These are phyloP conservation scores for Colletotrichum endophyticum DNA, from an alignment of 2,329 filamentous ascomycete species.

Conservation along the genomic window DNA sequence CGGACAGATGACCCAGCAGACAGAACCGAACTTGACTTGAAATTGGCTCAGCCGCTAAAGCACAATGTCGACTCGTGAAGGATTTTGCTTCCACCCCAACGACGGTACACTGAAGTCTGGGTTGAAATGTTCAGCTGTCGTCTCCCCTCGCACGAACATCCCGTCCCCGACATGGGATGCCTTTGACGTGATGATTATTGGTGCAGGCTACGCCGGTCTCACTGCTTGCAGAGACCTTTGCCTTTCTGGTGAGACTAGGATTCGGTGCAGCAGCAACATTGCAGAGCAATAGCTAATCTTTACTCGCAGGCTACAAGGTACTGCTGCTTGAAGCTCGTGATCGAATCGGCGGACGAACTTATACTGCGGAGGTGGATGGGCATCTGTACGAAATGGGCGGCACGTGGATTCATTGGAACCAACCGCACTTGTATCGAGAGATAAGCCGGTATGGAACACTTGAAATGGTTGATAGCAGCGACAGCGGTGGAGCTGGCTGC, in stretches of 20 bases:
- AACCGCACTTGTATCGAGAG: constrained; percentile 48
- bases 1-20: too few species aligned
- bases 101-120: too few species aligned
- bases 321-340: constrained; percentile 45
- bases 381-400: constrained; percentile 46
- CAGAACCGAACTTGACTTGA: too few species aligned
- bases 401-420: constrained; percentile 44
- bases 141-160: too few species aligned
- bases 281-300: background rate
- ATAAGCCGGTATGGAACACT: constrained; percentile 40
- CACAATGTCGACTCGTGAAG: too few species aligned
- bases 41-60: too few species aligned
- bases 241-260: background rate
- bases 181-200: constrained; percentile 24
- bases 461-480: too few species aligned
- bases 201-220: constrained; percentile 26
- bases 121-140: too few species aligned
- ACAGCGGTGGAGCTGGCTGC: too few species aligned
- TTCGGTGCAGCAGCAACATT: background rate
- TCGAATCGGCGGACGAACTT: constrained; percentile 45
- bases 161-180: background rate
- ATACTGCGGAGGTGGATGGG: constrained; percentile 38
- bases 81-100: too few species aligned
- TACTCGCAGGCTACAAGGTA: constrained; percentile 24
- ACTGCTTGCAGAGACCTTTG: constrained; percentile 23